These are phyloP conservation scores for Aethionema arabicum DNA, from an alignment of 345 rosid species.

Conservation along the genomic window DNA sequence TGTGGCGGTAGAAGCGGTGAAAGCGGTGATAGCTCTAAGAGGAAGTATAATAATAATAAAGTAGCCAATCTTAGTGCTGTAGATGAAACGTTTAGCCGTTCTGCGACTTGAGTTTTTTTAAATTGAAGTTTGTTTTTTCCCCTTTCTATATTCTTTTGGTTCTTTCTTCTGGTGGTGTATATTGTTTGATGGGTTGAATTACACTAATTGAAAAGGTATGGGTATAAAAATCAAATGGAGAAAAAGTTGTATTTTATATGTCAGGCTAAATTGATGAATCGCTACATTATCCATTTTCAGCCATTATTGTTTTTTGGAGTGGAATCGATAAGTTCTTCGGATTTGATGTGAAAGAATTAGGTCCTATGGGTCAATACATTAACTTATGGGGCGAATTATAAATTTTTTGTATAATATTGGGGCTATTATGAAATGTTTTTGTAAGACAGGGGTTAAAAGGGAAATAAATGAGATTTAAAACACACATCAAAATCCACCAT, in stretches of 20 bases:
- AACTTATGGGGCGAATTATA: not conserved
- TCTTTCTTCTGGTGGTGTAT: slow-evolving; percentile 9
- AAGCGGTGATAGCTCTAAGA: slow-evolving; percentile 38
- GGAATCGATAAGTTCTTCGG: too few relatives aligned
- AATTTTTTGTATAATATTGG: not conserved
- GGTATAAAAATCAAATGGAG: slow-evolving; percentile 21
- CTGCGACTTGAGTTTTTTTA: slow-evolving; percentile 23
- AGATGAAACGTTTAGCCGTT: slow-evolving; percentile 40
- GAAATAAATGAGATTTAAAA: not conserved
- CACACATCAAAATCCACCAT: slow-evolving; percentile 5
- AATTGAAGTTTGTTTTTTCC: not conserved
- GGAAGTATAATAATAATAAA: slow-evolving; percentile 37
- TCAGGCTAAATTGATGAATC: too few relatives aligned
- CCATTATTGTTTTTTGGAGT: too few relatives aligned
- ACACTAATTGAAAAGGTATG: slow-evolving; percentile 9
- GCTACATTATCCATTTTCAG: too few relatives aligned
- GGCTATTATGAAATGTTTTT: not conserved
- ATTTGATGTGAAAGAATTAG: too few relatives aligned
- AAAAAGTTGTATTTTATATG: slow-evolving; percentile 6
- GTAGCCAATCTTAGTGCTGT: slow-evolving; percentile 51
- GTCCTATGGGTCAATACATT: not conserved
- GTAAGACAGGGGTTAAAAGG: not conserved
- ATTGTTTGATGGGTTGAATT: slow-evolving; percentile 3
- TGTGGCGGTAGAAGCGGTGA: slow-evolving; percentile 67
- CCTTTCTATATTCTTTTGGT: not conserved